Base-by-base conservation (phyloP, 169 alveolate species). In the Plasmodium gallinaceum region DNA sequence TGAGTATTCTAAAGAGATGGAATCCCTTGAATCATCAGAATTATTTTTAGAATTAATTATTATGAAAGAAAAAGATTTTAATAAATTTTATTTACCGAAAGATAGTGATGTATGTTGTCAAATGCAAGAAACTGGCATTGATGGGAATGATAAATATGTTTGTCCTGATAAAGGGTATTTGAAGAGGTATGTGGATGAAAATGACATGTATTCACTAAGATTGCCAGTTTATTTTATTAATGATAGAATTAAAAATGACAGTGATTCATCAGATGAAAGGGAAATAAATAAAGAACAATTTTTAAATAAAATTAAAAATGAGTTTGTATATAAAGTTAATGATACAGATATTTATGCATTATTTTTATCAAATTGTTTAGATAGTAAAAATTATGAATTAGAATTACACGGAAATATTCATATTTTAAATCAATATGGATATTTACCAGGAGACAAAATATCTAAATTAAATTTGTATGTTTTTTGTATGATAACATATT, bases 141-240 rank as follows among this genome's bases (percentile, higher is more conserved):
- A 83, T 32, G 73, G 64, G 39, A 68, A 48, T 83, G 73, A 69
- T 14, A 12, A 45, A 52, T 86, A 70, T 24, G 71, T 87, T 1
- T 86, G 92, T 70, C 92, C 92, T 37, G 92, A 87, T 9, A 86
- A 73, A 62, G 92, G 92, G 14, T 86, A 86, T 62, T 52, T 86
- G 43, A 86, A 86, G 22, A 69, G 92, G 62, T 86, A 86, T 62
- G 58, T 71, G 42, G 60, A 70, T 46, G 87, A 71, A 51, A 37
- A 80, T 16, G 26, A 64, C 43, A 60, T 86, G 69, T 62, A 86
- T 86, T 60, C 92, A 58, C 43, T 86, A 43, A 86, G 70, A 70
- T 70, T 86, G 58, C 92, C 92, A 45, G 76, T 86, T n/a, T 86
- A 86, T 86, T 86, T 86, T 71, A 16, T 86, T 20, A 86, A 86